Evolutionary conservation across 2,329 filamentous ascomycete species (phyloP).

Genomic region (Cladosporium austrohemisphaericum): DNA sequence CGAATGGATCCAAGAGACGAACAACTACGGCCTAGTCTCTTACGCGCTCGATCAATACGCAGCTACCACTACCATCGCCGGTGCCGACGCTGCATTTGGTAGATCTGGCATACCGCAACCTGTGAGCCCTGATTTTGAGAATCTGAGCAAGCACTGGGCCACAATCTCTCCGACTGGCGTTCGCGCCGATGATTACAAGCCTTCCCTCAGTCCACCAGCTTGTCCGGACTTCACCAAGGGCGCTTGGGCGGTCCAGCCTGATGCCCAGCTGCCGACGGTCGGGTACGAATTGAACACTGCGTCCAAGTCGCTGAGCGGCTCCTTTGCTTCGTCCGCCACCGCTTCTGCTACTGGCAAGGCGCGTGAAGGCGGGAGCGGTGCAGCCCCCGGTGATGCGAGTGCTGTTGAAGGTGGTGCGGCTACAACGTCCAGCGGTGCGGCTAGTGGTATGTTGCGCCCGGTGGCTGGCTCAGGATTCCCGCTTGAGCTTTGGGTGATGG

Average conservation of each 20-base stretch:
- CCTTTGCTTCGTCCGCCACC: neutral
- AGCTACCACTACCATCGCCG: conserved; percentile 30
- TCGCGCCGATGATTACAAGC: conserved; percentile 61
- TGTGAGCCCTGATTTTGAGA: conserved; percentile 70
- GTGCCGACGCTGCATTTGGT: conserved; percentile 63
- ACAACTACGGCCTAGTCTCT: conserved; percentile 74
- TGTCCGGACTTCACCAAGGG: conserved; percentile 68
- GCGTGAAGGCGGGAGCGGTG: neutral
- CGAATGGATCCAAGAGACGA: conserved; percentile 79
- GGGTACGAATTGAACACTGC: conserved; percentile 43
- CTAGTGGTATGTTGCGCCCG: neutral
- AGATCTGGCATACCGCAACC: conserved; percentile 71
- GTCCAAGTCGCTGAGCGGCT: neutral
- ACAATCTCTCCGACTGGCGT: conserved; percentile 67
- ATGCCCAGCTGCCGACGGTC: conserved; percentile 65
- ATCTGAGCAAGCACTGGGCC: conserved; percentile 73
- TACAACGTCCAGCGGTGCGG: neutral
- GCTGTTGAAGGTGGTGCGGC: neutral
- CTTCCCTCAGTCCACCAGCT: conserved; percentile 57
- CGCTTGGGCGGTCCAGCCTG: conserved; percentile 70
- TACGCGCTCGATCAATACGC: conserved; percentile 59
- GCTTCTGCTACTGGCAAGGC: conserved; percentile 8
- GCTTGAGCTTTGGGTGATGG: neutral
- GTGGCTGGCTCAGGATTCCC: neutral
- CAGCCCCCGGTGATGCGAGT: neutral